phyloP scores from a whole-genome alignment of 1,139 yeast species.

The Magnusiomyces tetraspermus region DNA sequence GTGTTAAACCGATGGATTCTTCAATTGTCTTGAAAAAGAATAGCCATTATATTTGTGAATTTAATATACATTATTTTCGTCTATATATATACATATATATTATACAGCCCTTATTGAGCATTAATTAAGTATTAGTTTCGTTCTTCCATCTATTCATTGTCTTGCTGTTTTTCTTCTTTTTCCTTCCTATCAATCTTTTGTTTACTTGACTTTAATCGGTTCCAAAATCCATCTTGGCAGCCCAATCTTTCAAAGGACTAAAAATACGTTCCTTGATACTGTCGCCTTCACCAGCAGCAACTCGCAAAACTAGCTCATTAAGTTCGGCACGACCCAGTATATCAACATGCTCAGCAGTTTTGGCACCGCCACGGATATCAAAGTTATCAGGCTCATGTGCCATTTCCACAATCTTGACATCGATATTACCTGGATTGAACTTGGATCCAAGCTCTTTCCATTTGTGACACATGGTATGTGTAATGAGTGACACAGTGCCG shows the following conservation, averaged over 20 bases:
- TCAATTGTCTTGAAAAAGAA: background rate
- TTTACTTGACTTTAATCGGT: background rate
- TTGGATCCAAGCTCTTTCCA: slow-evolving; percentile 68
- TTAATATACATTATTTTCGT: no score
- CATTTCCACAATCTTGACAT: slow-evolving; percentile 79
- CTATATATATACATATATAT: no score
- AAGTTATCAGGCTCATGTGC: slow-evolving; percentile 86
- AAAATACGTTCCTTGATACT: slow-evolving; percentile 49
- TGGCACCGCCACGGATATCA: slow-evolving; percentile 95
- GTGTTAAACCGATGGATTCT: slow-evolving; percentile 17
- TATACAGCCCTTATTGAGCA: no score
- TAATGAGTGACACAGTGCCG: slow-evolving; percentile 81
- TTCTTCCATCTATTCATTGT: background rate
- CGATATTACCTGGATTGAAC: slow-evolving; percentile 70
- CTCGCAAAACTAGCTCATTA: slow-evolving; percentile 71
- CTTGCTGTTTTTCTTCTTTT: background rate
- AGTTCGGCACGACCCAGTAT: slow-evolving; percentile 87
- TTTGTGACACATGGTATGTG: slow-evolving; percentile 73
- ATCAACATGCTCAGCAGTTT: slow-evolving; percentile 96
- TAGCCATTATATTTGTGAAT: background rate
- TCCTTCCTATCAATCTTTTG: background rate
- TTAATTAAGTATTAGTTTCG: background rate
- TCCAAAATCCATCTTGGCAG: slow-evolving; percentile 39
- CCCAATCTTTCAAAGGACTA: slow-evolving; percentile 55
- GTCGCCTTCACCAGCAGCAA: slow-evolving; percentile 74